Evolutionary conservation across 768 basidiomycete genomes (phyloP).

Genomic region (Lactarius sp.): DNA sequence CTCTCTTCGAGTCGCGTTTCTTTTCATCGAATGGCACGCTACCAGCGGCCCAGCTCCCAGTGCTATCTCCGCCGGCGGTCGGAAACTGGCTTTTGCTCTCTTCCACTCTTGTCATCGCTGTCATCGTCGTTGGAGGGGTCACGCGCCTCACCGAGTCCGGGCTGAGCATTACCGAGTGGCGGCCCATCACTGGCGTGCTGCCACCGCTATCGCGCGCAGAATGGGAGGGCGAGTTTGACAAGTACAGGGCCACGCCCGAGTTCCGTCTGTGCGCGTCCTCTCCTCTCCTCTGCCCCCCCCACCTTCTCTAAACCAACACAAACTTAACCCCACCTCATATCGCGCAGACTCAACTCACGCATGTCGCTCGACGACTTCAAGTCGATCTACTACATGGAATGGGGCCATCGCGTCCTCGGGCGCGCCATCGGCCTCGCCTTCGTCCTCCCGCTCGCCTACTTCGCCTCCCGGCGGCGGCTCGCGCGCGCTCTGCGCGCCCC

Average conservation of each 20-base stretch:
- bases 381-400: conserved; percentile 97
- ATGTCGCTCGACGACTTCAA: conserved; percentile 91
- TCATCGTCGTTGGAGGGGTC: conserved; percentile 93
- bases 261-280: conserved; percentile 74
- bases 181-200: conserved; percentile 81
- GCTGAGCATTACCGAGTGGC: conserved; percentile 97
- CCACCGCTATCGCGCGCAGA: conserved; percentile 73
- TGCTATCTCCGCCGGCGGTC: conserved; percentile 63
- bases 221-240: conserved; percentile 88
- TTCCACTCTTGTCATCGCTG: conserved; percentile 80
- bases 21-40: conserved; percentile 37
- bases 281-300: background rate
- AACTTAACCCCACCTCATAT: background rate
- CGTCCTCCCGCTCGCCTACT: conserved; percentile 80
- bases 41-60: conserved; percentile 38
- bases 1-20: conserved; percentile 34
- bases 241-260: conserved; percentile 93
- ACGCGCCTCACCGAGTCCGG: conserved; percentile 97
- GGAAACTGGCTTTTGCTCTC: conserved; percentile 84
- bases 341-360: conserved; percentile 74
- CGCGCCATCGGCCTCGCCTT: conserved; percentile 81
- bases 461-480: conserved; percentile 64
- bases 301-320: no score
- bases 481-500: conserved; percentile 55
- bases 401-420: conserved; percentile 91